phyloP scores from a whole-genome alignment of 345 rosid species.

The Garcia nutans region DNA sequence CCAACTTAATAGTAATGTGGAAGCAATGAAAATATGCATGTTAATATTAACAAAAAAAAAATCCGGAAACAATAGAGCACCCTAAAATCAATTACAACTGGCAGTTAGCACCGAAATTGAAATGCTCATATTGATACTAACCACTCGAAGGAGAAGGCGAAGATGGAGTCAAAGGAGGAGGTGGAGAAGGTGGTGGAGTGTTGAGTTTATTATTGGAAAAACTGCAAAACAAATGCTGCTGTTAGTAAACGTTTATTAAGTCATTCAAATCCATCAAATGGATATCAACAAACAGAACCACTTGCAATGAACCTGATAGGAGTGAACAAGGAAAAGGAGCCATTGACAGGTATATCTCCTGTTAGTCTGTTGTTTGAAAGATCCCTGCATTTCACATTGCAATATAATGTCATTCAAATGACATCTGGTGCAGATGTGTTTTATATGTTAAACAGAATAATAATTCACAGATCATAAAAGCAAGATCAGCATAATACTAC shows the following conservation, averaged over 20 bases:
- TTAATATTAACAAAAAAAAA: neutral
- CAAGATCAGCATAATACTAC: neutral
- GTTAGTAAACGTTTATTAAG: constrained; percentile 25
- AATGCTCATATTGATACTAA: constrained; percentile 41
- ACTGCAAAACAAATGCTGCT: constrained; percentile 46
- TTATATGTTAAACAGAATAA: neutral
- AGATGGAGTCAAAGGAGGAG: constrained; percentile 48
- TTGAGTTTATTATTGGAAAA: constrained; percentile 43
- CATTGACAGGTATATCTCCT: constrained; percentile 72
- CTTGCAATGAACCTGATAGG: constrained; percentile 56
- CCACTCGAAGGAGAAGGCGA: constrained; percentile 32
- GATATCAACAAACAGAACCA: constrained; percentile 10
- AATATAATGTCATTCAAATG: constrained; percentile 3
- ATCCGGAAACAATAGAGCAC: neutral
- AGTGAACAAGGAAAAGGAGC: constrained; percentile 79
- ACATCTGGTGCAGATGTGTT: neutral
- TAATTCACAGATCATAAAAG: neutral
- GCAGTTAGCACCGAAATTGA: constrained; percentile 1
- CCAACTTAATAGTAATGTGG: neutral
- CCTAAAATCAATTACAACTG: constrained; percentile 4
- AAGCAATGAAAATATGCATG: neutral
- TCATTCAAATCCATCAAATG: constrained; percentile 13
- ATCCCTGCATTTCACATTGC: constrained; percentile 57
- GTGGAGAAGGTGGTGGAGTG: constrained; percentile 38
- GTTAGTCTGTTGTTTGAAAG: constrained; percentile 63